These are phyloP conservation scores for Phlebopus sp. DNA, from an alignment of 1,284 basidiomycete species.

Conservation along the genomic window DNA sequence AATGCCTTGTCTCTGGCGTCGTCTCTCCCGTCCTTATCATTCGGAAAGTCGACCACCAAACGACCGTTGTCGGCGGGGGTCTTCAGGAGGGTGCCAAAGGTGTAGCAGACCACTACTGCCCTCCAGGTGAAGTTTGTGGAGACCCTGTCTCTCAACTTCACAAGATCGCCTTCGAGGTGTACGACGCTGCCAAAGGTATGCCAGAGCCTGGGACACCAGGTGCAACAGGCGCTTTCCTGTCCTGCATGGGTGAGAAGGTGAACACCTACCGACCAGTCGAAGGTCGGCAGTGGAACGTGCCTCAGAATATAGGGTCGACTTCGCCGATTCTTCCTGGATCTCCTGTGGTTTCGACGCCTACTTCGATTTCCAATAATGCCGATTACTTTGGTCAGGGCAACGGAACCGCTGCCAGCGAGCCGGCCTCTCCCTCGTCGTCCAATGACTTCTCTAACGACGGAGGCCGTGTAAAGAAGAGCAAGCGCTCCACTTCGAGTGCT, in stretches of 20 bases:
- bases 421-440: slow-evolving; percentile 61
- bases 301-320: slow-evolving; percentile 42
- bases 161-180: slow-evolving; percentile 92
- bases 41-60: slow-evolving; percentile 89
- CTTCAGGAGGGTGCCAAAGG: slow-evolving; percentile 79
- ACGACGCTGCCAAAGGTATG: slow-evolving; percentile 62
- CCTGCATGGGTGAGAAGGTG: slow-evolving; percentile 86
- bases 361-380: slow-evolving; percentile 45
- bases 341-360: slow-evolving; percentile 62
- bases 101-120: slow-evolving; percentile 76
- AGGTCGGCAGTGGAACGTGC: slow-evolving; percentile 67
- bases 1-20: slow-evolving; percentile 91
- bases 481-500: slow-evolving; percentile 72
- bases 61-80: slow-evolving; percentile 86
- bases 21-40: slow-evolving; percentile 92
- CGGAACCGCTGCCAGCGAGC: slow-evolving; percentile 53
- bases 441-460: slow-evolving; percentile 79
- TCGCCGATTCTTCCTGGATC: slow-evolving; percentile 68
- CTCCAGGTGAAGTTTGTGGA: slow-evolving; percentile 83
- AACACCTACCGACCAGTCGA: slow-evolving; percentile 85
- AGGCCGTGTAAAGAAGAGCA: slow-evolving; percentile 73
- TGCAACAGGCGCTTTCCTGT: slow-evolving; percentile 74
- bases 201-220: slow-evolving; percentile 74
- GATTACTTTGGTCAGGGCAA: slow-evolving; percentile 60
- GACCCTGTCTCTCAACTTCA: slow-evolving; percentile 95